These are phyloP conservation scores for Erythrobasidium hasegawianum DNA, from an alignment of 1,284 basidiomycete species.

Conservation along the genomic window DNA sequence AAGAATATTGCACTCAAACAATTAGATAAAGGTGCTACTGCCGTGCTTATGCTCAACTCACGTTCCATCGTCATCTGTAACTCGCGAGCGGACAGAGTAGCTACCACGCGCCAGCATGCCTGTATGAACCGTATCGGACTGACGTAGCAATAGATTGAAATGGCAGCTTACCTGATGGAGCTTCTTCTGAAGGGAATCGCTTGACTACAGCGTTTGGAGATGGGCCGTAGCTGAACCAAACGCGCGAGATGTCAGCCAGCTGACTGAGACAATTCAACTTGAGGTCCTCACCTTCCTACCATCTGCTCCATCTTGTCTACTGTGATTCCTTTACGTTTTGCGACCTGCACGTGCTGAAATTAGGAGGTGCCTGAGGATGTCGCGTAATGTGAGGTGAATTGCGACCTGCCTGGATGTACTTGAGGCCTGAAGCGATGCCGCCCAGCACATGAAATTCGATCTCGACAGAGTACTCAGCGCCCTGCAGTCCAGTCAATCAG, in stretches of 20 bases:
- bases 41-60: conserved; percentile 2
- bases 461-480: conserved; percentile 49
- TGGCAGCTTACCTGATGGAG: conserved; percentile 42
- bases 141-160: neutral
- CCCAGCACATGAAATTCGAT: conserved; percentile 47
- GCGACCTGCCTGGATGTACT: conserved; percentile 46
- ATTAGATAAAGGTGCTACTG: no score
- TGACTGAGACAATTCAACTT: neutral
- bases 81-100: conserved; percentile 48
- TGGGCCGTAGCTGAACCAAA: conserved; percentile 45
- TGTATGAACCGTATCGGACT: neutral
- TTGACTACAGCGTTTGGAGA: conserved; percentile 47
- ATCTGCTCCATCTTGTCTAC: conserved; percentile 49
- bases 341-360: conserved; percentile 38
- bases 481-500: conserved; percentile 28
- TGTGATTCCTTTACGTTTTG: conserved; percentile 48
- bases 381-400: neutral
- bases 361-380: neutral
- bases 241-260: neutral
- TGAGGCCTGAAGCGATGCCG: conserved; percentile 49
- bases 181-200: conserved; percentile 48
- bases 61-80: conserved; percentile 49
- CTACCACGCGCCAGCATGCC: conserved; percentile 50
- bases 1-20: no score
- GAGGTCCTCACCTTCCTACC: conserved; percentile 45